phyloP scores from a whole-genome alignment of 176 grass and related monocot genomes.

The Oryza glaberrima region DNA sequence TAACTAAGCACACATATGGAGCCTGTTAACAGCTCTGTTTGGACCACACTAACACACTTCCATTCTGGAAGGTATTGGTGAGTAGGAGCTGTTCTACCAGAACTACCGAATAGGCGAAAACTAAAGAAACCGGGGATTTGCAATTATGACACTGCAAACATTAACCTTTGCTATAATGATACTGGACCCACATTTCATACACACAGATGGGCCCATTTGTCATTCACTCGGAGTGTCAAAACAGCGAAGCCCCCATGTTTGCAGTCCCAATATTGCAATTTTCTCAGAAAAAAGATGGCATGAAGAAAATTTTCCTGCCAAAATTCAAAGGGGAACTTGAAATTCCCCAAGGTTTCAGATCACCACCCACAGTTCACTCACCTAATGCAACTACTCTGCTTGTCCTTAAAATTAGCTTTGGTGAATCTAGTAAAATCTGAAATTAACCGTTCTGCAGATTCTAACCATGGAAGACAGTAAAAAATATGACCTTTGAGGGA shows the following conservation, averaged over 20 bases:
- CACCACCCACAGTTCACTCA: conserved; percentile 5
- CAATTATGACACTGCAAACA: no score
- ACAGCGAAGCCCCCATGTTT: no score
- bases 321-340: not conserved
- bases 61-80: not conserved
- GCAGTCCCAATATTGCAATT: no score
- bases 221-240: no score
- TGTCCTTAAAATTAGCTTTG: not conserved
- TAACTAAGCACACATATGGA: not conserved
- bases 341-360: conserved; percentile 9
- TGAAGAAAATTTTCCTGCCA: not conserved
- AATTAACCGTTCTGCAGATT: conserved; percentile 11
- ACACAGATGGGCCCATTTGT: no score
- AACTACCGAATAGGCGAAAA: not conserved
- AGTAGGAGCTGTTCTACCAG: not conserved
- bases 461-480: not conserved
- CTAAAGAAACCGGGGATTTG: not conserved
- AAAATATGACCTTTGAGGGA: not conserved
- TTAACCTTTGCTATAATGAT: no score
- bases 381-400: not conserved
- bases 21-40: not conserved
- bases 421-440: conserved; percentile 11
- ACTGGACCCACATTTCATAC: no score
- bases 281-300: not conserved
- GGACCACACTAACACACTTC: not conserved